Evolutionary conservation across 768 basidiomycete genomes (phyloP), one percentile per base, ranked within the genome.

Genomic region (Xerocomus brunneocitrinus): DNA sequence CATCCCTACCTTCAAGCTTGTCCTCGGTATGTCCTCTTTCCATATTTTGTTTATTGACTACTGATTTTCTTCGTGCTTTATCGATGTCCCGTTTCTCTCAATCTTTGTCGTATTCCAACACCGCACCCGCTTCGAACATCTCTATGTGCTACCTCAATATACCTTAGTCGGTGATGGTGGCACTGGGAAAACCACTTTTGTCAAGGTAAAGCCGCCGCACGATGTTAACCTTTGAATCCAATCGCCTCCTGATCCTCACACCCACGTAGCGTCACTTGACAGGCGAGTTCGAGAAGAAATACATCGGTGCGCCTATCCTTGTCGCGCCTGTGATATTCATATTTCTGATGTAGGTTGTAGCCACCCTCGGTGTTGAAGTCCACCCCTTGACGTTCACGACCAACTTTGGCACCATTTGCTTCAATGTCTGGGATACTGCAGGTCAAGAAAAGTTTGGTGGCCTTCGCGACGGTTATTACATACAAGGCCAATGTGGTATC

Each of bases 381-480:
- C 97, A 98, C 77, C 97, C 97, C 57, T 80, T 99, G 52, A 72
- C 79, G 42, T 99, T 99, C 83, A 78, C 89, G 63, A 99, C 97
- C 80, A 98, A 98, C 84, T 98, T 89, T 66, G 97, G 97, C 64
- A 95, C 88, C 38, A 93, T 99, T 78, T 90, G 90, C 78, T 99
- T 99, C 84, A 98, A 98, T 71, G 95, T 98, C 50, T 99, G 97
- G 97, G 97, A 99, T 73, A 99, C 97, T 31, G 97, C 97, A 50
- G 97, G 97, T 41, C 97, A 99, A 79, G 97, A 99, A 77, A 99
- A 98, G 78, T 99, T 99, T 62, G 97, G 95, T 77, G 95, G 94
- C 68, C 89, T 98, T 58, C 90, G 94, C 59, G 94, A 97, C 74
- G 94, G 95, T 43, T 94, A 92, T 74, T 92, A 92, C 74, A 92